phyloP scores from a whole-genome alignment of 1,139 yeast genomes.

The Protomyces lactucae-debilis region DNA sequence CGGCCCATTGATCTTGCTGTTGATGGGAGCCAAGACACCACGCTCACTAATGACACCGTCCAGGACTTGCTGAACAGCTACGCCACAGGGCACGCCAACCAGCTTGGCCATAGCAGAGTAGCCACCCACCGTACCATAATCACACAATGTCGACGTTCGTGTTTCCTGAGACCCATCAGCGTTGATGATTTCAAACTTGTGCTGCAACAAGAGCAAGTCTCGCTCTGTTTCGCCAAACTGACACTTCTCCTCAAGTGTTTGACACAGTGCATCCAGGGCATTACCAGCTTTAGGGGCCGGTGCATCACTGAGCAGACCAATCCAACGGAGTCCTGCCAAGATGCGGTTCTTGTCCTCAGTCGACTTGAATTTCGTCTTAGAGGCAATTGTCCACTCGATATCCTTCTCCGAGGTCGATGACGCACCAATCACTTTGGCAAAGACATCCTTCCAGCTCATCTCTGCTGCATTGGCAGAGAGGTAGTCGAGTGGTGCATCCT shows the following conservation, averaged over 20 bases:
- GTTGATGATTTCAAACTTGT: slow-evolving; percentile 96
- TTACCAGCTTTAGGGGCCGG: slow-evolving; percentile 82
- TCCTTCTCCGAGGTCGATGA: slow-evolving; percentile 65
- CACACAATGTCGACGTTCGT: slow-evolving; percentile 92
- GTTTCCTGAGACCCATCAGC: slow-evolving; percentile 84
- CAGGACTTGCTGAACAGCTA: slow-evolving; percentile 81
- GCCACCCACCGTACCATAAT: slow-evolving; percentile 88
- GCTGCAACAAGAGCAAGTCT: slow-evolving; percentile 91
- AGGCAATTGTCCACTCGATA: slow-evolving; percentile 65
- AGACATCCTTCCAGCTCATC: slow-evolving; percentile 76
- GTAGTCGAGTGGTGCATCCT: slow-evolving; percentile 61
- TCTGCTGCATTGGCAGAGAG: slow-evolving; percentile 50
- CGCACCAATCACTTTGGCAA: slow-evolving; percentile 70
- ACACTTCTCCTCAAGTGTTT: slow-evolving; percentile 91
- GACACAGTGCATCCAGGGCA: slow-evolving; percentile 93
- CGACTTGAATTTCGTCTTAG: slow-evolving; percentile 74
- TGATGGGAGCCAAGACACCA: slow-evolving; percentile 90
- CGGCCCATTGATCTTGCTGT: slow-evolving; percentile 83
- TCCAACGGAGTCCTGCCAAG: slow-evolving; percentile 85
- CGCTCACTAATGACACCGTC: slow-evolving; percentile 69
- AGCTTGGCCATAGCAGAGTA: slow-evolving; percentile 98
- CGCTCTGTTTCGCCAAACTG: slow-evolving; percentile 94
- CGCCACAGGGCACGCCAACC: slow-evolving; percentile 98
- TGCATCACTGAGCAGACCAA: slow-evolving; percentile 78
- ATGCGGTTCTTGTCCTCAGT: slow-evolving; percentile 81